Evolutionary conservation across 2,329 filamentous ascomycete genomes (phyloP), one percentile per base, ranked within the genome.

Genomic region (Stylonectria norvegica): DNA sequence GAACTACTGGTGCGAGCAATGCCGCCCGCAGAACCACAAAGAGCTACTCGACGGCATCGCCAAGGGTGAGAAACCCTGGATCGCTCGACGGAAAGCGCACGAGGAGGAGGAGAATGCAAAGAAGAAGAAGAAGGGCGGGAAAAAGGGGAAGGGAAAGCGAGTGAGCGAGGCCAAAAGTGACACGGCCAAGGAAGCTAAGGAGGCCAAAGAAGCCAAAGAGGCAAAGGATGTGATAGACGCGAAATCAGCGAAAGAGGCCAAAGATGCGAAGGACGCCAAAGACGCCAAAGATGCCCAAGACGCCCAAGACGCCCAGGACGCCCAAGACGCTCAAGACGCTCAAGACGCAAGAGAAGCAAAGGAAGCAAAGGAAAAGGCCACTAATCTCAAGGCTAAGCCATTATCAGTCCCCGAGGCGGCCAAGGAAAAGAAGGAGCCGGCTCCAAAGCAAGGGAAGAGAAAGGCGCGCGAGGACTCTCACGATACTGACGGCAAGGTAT

Each of bases 1-100:
- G 45, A 76, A 86, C 64, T 98, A 98, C 69, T 94, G 85, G 66
- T 98, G 93, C 67, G 93, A 98, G 66, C 72, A 84, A 65, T 97
- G 93, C 70, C 78, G 78, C 37, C 93, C 93, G 1, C 78, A 89
- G 40, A 81, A 90, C 48, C 93, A 98, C 68, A 81, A 80, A 52
- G 82, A 84, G 45, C 79, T 96, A 3, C 68, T 98, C 4, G 83
- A 83, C 9, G 87, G 84, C 42, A 84, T 96, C 41, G 78, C 74
- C 15, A 79, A 77, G 29, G 93, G 91, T 5, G 88, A 95, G 67
- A 85, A 83, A 64, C 86, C 89, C 0, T 97, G 93, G 93, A 85
- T 90, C 59, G 78, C 78, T 38, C 72, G 80, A 25, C 79, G 81
- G 11, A 78, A 76, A 53, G 71, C 69, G 36, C 76, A 83, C 53